Evolutionary conservation across 2,329 filamentous ascomycete genomes (phyloP).

Genomic region (Talaromyces verruculosus): DNA sequence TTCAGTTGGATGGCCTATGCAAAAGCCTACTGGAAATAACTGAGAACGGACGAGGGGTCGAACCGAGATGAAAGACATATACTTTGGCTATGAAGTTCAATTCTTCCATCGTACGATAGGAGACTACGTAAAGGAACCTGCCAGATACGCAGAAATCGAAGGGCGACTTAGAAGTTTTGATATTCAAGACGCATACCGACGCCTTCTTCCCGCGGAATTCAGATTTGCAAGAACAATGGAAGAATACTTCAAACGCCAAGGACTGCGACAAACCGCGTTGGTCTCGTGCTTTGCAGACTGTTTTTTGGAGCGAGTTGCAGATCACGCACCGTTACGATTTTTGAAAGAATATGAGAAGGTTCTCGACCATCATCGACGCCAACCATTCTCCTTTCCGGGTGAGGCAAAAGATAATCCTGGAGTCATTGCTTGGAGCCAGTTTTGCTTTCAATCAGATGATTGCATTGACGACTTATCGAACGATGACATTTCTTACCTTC

Average conservation of each 20-base stretch:
- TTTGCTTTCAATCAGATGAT: background rate
- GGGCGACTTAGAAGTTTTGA: background rate
- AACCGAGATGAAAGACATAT: background rate
- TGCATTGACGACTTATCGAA: background rate
- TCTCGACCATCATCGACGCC: background rate
- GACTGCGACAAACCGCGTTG: background rate
- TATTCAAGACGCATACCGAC: background rate
- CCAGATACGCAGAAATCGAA: background rate
- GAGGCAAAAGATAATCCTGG: background rate
- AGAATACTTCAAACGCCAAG: background rate
- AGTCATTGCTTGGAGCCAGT: background rate
- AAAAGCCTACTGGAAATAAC: conserved; percentile 14
- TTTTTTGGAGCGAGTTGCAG: background rate
- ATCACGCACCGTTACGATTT: background rate
- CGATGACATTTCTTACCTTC: background rate
- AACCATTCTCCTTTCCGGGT: background rate
- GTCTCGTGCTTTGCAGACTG: background rate
- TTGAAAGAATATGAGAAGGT: background rate
- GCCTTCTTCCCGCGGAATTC: conserved; percentile 2
- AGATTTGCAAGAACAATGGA: background rate
- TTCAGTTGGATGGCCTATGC: background rate
- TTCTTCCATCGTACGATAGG: conserved; percentile 12
- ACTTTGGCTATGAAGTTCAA: background rate
- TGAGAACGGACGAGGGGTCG: too few species aligned
- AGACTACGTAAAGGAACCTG: background rate